Evolutionary conservation across 1,139 yeast genomes (phyloP).

Genomic region (Casaregolazyma suthepensis): DNA sequence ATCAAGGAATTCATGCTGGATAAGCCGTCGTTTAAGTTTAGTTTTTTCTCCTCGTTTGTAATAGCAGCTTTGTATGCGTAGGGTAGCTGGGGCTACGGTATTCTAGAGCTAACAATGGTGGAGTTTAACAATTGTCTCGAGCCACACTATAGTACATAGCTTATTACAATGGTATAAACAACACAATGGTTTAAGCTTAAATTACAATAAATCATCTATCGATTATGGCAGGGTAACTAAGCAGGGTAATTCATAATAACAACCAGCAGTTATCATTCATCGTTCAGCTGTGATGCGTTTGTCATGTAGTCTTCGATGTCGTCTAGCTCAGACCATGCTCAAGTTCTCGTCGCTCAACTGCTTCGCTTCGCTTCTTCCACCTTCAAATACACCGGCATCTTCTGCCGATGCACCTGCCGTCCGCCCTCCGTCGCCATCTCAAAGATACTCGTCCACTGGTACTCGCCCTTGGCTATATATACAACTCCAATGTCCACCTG

Average conservation of each 20-base stretch:
- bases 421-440: constrained; percentile 36
- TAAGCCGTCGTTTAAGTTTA: constrained; percentile 58
- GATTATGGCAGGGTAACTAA: no score
- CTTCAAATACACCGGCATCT: constrained; percentile 32
- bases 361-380: constrained; percentile 19
- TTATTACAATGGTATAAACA: no score
- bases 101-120: no score
- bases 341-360: not conserved
- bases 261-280: no score
- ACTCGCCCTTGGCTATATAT: constrained; percentile 63
- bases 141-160: no score
- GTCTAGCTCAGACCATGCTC: no score
- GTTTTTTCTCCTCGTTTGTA: constrained; percentile 52
- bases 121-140: no score
- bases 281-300: no score
- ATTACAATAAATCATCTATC: no score
- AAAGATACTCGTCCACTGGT: constrained; percentile 70
- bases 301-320: no score
- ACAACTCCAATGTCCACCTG: constrained; percentile 49
- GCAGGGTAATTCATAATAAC: no score
- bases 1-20: constrained; percentile 50
- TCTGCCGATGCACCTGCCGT: constrained; percentile 29
- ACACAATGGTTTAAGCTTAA: no score
- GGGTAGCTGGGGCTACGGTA: not conserved
- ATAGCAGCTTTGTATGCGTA: constrained; percentile 56